phyloP scores from a whole-genome alignment of 2,329 filamentous ascomycete species.

The Ophioceras dolichostomum region DNA sequence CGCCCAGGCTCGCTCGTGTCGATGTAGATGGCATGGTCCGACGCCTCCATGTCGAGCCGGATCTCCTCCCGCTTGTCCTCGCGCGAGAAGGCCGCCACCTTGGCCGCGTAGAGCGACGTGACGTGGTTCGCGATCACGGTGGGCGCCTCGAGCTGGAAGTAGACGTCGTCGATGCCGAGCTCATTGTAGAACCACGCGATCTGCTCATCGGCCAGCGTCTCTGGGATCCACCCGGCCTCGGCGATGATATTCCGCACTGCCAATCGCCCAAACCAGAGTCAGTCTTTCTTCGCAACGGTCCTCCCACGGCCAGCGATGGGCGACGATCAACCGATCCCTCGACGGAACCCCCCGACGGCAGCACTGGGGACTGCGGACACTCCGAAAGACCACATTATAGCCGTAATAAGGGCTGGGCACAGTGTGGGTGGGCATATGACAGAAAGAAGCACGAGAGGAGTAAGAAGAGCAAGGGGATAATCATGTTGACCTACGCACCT shows the following conservation, averaged over 20 bases:
- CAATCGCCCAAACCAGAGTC: background rate
- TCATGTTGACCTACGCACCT: conserved; percentile 36
- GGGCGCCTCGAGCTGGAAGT: conserved; percentile 83
- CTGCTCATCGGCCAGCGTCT: conserved; percentile 70
- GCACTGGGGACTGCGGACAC: background rate
- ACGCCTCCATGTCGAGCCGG: conserved; percentile 85
- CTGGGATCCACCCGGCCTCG: conserved; percentile 75
- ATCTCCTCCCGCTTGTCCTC: conserved; percentile 94
- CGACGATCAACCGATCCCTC: no score
- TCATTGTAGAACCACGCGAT: conserved; percentile 96
- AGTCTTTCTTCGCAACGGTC: conserved; percentile 3
- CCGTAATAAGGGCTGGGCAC: no score
- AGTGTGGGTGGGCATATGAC: no score
- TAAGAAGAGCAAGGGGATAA: background rate
- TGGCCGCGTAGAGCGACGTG: conserved; percentile 91
- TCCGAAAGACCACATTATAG: no score
- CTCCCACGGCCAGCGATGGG: no score
- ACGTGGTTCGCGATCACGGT: conserved; percentile 88
- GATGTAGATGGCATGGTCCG: conserved; percentile 95
- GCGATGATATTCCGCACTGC: conserved; percentile 70
- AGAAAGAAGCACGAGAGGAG: conserved; percentile 9
- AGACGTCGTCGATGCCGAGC: conserved; percentile 92
- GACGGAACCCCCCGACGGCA: no score
- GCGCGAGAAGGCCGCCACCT: conserved; percentile 84
- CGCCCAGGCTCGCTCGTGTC: conserved; percentile 89